Evolutionary conservation across 2,329 filamentous ascomycete genomes (phyloP), one percentile per base, ranked within the genome.

Genomic region (Chrysoporthe cubensis): DNA sequence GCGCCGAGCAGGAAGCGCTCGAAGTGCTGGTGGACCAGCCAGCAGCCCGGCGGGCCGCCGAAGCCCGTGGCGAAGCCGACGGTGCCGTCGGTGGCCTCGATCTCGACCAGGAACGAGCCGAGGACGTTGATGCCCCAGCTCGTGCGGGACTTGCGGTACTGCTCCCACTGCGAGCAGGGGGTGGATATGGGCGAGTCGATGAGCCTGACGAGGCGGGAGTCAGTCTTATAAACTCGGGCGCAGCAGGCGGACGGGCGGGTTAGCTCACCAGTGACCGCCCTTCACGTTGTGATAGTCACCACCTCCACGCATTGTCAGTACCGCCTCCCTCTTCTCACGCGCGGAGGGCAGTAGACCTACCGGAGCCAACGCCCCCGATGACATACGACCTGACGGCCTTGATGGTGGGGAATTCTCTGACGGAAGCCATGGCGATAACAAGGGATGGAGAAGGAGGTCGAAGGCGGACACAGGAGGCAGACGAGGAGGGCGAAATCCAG

Each of bases 81-180:
- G n/a, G 92, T 96, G 72, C 94, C 94, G 82, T 97, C 93, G 8
- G 87, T 90, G 18, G 92, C 91, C 79, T 97, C 93, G 66, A 97
- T 89, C 80, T 97, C 94, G 8, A 97, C 87, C 74, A 94, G 91
- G 81, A 97, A 97, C 0, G 94, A 97, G 1, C 94, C 94, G 37
- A 97, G 82, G 8, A 97, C 94, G 74, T 97, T 97, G 84, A 97
- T 97, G 48, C 94, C 94, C 92, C 93, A 97, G 78, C 90, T 94
- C 14, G 94, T 97, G 73, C 94, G 87, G 48, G 94, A 97, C 70
- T 90, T 88, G 72, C 94, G 89, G 80, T 97, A 97, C 73, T 94
- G 84, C 72, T 96, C 92, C 87, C 94, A 97, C 79, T 89, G 87
- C 62, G 93, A 95, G 87, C 94, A 96, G 7, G 94, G 94, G 0